Evolutionary conservation across 2,329 filamentous ascomycete genomes (phyloP), one percentile per base, ranked within the genome.

Genomic region (Aspergillus brunneoviolaceus): DNA sequence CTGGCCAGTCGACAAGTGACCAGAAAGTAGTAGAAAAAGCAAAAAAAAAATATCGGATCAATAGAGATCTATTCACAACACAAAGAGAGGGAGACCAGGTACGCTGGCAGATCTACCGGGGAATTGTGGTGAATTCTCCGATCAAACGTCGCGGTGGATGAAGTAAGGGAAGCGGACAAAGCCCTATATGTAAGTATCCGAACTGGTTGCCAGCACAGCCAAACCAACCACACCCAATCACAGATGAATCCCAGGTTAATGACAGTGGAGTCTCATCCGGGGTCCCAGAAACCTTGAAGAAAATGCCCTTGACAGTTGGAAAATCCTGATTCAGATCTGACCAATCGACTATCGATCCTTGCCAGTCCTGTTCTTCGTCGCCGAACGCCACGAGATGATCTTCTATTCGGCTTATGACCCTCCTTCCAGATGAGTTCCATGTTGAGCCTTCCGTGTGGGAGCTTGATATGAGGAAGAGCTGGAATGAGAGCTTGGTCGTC

Each of bases 111-210:
- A 57, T 23, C 42, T 45, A 54, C 51, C 57, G 35, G 55, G 49
- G 33, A 19, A 51, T 25, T 45, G 25, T 49, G 23, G 25, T n/a
- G 49, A 53, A 55, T 55, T 50, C 33, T 60, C 54, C 50, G 51
- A 58, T 50, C 63, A 65, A 63, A 62, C 55, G 59, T 58, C 31
- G 31, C 33, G 31, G 56, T 58, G 23, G 57, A 50, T 39, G 21
- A 39, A 50, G 47, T 29, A 53, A 53, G 57, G 58, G 45, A 51
- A 31, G 31, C 55, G 57, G 59, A 65, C 60, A 63, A 65, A 69
- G 67, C 69, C 69, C 66, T 67, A 69, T 67, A 69, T 71, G 71
- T 67, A 33, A 58, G 61, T 67, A 69, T 57, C 71, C 71, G 71
- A 35, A 19, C 59, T 35, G 39, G 49, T 49, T 49, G 47, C 16